phyloP scores from a whole-genome alignment of 225 moss, liverwort and hornwort species.

The Marchantia paleacea region DNA sequence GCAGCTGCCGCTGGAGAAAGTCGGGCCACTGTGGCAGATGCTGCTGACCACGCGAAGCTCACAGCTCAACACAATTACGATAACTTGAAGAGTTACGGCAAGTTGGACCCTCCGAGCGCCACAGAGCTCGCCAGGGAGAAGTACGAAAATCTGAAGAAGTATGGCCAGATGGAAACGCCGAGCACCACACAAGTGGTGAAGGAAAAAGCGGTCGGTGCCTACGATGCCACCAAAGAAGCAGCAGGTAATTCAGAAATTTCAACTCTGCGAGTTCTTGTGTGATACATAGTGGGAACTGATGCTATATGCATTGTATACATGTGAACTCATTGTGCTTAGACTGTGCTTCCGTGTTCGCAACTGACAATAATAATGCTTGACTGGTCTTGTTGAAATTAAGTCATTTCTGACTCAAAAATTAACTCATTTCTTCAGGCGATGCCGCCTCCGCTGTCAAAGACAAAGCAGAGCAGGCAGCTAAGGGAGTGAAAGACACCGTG shows the following conservation, averaged over 20 bases:
- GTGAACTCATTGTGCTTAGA: neutral
- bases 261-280: no score
- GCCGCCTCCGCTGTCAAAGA: neutral
- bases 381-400: no score
- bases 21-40: neutral
- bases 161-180: conserved; percentile 29
- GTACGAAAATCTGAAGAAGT: conserved; percentile 44
- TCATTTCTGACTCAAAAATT: neutral
- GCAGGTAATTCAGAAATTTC: conserved; percentile 36
- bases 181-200: conserved; percentile 39
- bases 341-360: neutral
- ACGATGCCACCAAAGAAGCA: conserved; percentile 50
- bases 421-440: neutral
- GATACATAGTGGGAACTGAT: neutral
- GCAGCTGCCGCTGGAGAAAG: neutral
- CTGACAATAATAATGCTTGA: neutral
- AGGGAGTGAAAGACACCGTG: conserved; percentile 30
- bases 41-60: neutral
- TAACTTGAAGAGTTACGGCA: neutral
- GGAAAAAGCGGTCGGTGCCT: conserved; percentile 43
- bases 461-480: neutral
- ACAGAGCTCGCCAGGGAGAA: conserved; percentile 18
- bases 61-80: neutral
- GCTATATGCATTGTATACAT: neutral
- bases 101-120: neutral